These are phyloP conservation scores for Chaetomidium leptoderma DNA, from an alignment of 495 filamentous ascomycete species.

Conservation along the genomic window DNA sequence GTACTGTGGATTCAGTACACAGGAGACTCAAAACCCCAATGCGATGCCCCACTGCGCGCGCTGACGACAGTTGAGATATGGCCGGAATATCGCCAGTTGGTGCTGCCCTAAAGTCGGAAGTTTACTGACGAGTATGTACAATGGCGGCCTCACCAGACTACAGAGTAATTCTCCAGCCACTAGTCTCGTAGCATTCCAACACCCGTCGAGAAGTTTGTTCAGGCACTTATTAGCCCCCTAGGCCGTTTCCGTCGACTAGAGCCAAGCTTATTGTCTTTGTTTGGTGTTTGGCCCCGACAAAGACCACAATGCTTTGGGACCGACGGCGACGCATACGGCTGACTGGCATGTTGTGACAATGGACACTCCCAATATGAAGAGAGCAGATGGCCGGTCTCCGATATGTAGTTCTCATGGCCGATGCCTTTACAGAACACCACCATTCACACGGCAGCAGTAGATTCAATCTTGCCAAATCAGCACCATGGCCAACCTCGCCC, in stretches of 20 bases:
- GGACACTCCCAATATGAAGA: conserved; percentile 1
- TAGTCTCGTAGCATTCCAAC: no score
- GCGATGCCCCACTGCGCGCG: no score
- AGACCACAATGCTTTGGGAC: neutral
- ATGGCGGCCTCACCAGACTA: no score
- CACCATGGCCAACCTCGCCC: conserved; percentile 8
- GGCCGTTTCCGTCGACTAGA: neutral
- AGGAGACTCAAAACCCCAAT: no score
- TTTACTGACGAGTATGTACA: no score
- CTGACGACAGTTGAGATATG: no score
- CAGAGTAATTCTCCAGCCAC: no score
- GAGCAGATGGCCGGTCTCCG: neutral
- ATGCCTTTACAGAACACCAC: neutral
- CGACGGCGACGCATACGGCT: neutral
- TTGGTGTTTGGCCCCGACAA: neutral
- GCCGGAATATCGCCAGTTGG: no score
- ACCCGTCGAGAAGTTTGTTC: no score
- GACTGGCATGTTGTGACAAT: conserved; percentile 2
- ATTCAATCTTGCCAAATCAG: neutral
- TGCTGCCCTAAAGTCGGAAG: no score
- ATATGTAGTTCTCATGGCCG: neutral
- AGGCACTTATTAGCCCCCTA: no score
- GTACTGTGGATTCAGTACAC: neutral
- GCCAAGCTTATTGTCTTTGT: conserved; percentile 2
- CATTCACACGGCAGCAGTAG: neutral